Conservation (phyloP, 108 stramenopile genomes). For the Cylindrotheca fusiformis region DNA sequence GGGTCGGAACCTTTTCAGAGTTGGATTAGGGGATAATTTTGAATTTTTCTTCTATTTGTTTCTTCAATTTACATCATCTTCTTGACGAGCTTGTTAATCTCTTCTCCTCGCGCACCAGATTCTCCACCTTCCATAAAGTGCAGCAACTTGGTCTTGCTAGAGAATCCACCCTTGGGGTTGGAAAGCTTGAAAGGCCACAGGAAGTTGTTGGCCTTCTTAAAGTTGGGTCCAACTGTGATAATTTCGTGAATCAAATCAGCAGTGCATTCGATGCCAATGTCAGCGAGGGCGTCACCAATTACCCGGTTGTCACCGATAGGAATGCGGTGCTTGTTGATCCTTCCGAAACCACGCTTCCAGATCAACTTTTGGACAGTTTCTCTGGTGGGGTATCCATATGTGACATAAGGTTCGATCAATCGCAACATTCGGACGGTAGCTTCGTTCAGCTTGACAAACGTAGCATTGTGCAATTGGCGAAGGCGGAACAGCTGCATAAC, state of each 20-base stretch:
- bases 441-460: conserved; percentile 98
- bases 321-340: conserved; percentile 96
- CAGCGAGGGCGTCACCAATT: conserved; percentile 84
- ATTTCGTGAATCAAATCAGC: conserved; percentile 97
- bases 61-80: conserved; percentile 83
- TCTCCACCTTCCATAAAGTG: conserved; percentile 99
- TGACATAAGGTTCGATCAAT: conserved; percentile 98
- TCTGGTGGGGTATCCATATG: conserved; percentile 97
- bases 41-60: conserved; percentile 18
- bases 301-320: conserved; percentile 96
- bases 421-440: conserved; percentile 99
- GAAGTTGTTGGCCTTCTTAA: conserved; percentile 99
- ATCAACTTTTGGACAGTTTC: conserved; percentile 94
- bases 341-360: conserved; percentile 99
- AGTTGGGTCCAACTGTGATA: conserved; percentile 97
- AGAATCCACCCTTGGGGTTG: conserved; percentile 96
- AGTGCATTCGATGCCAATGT: conserved; percentile 84
- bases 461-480: conserved; percentile 99
- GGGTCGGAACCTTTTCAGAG: conserved; percentile 86
- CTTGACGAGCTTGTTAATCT: conserved; percentile 96
- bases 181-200: conserved; percentile 99
- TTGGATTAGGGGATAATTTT: conserved; percentile 28
- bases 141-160: conserved; percentile 94
- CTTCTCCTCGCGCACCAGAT: conserved; percentile 94
- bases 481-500: conserved; percentile 99